Base-by-base conservation (phyloP, 1,139 yeast species). In the Casaregolazyma suthepensis region DNA sequence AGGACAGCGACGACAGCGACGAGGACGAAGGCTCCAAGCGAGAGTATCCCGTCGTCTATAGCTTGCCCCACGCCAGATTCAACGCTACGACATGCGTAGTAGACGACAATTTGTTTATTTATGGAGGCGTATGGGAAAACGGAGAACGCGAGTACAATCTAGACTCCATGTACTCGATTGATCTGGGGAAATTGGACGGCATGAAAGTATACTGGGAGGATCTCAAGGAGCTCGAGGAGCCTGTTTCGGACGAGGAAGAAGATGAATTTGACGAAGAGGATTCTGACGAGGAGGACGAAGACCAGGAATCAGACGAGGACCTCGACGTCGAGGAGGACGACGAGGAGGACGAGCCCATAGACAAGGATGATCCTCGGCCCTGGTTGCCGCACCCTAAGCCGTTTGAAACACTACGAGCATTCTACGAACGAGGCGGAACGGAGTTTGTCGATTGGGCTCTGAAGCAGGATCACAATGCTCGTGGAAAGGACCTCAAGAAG, bases 331-430 rank as follows among this genome's bases (percentile, higher is more conserved):
- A 78, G 44, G 87, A 78, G 38, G 84, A 77, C 45, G 80, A 67
- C 4, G 82, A 73, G 19, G 83, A 75, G 46, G 85, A 77, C 6
- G 87, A 80, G 55, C 96, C 96, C 5, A 49, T 49, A 13, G 52
- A 49, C 44, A 43, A 49, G 35, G 46, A 49, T 31, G 98, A 93
- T 69, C 86, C 86, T 46, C 80, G 96, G 69, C 96, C 97, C 23
- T 91, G 96, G 96, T 77, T 93, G 57, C 97, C 98, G 47, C 97
- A 90, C 68, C 99, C 99, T 46, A 90, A 91, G 66, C 85, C 96
- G n/a, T 93, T 93, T 65, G 98, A 93, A 70, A 73, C 81, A 1
- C 75, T 91, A 57, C 81, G 96, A 61, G 83, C 81, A 1, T 93
- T 91, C 71, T 93, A 93, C 67, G 75, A 85, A 40, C 85, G 96